These are phyloP conservation scores for Protomyces inundatus DNA, from an alignment of 1,139 yeast species.

Conservation along the genomic window DNA sequence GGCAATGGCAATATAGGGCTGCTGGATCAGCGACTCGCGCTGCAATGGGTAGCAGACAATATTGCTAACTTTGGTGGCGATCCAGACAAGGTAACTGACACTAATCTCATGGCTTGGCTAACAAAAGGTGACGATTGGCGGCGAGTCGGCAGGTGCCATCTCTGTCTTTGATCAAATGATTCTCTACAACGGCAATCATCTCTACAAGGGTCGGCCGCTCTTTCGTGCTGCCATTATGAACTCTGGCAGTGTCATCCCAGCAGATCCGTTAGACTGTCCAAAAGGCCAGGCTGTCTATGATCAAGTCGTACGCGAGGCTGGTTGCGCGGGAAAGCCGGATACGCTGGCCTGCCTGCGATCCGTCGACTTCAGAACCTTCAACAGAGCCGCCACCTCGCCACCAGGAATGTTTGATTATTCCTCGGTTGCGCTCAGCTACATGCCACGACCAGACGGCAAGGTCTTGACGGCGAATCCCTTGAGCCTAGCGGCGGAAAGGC, in stretches of 20 bases:
- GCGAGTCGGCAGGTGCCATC: slow-evolving; percentile 14
- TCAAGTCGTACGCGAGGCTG: not conserved
- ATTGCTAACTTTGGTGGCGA: slow-evolving; percentile 42
- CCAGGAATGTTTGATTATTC: not conserved
- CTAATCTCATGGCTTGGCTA: too few relatives aligned
- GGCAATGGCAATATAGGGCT: slow-evolving; percentile 37
- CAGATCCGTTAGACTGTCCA: not conserved
- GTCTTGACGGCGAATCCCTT: not conserved
- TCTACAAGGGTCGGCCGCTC: not conserved
- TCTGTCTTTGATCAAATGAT: slow-evolving; percentile 1
- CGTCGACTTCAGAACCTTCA: not conserved
- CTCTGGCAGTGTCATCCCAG: slow-evolving; percentile 1
- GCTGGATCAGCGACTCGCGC: slow-evolving; percentile 38
- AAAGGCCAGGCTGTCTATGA: not conserved
- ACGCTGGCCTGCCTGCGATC: not conserved
- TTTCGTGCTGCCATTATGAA: slow-evolving; percentile 4
- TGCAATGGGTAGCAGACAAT: slow-evolving; percentile 41
- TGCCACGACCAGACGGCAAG: not conserved
- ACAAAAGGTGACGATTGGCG: slow-evolving; percentile 29
- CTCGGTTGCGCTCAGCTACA: not conserved
- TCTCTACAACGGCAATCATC: not conserved
- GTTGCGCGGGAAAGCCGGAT: not conserved
- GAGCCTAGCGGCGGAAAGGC: not conserved
- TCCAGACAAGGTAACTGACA: slow-evolving; percentile 34
- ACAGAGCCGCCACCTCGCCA: not conserved